These are phyloP conservation scores for Sicyos baderoa DNA, from an alignment of 306 rosid genomes.

Conservation along the genomic window DNA sequence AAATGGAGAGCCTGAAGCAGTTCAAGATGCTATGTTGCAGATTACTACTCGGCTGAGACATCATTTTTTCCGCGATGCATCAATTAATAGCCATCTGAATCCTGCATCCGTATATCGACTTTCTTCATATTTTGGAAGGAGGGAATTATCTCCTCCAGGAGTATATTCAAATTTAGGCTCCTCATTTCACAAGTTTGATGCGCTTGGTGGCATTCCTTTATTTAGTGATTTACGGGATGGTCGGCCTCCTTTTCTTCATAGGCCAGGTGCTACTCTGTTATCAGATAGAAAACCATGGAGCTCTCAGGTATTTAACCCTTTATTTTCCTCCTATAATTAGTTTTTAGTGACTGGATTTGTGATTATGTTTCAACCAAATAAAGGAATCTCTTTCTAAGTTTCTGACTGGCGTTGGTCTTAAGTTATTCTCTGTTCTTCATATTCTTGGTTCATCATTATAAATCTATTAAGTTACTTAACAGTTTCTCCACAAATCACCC, in stretches of 20 bases:
- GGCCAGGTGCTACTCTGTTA: slow-evolving; percentile 48
- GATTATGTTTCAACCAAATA: slow-evolving; percentile 13
- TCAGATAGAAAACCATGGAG: slow-evolving; percentile 87
- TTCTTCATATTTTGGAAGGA: slow-evolving; percentile 65
- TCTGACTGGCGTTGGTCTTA: background rate
- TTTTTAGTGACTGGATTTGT: slow-evolving; percentile 12
- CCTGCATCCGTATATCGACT: slow-evolving; percentile 56
- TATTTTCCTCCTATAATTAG: background rate
- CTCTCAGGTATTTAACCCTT: slow-evolving; percentile 53
- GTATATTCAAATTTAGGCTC: slow-evolving; percentile 64
- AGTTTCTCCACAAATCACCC: background rate
- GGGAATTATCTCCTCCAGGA: slow-evolving; percentile 80
- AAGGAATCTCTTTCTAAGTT: background rate
- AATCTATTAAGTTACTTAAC: background rate
- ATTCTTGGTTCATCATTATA: background rate
- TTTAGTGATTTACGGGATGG: slow-evolving; percentile 60
- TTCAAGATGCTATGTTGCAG: slow-evolving; percentile 80
- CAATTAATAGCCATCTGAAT: slow-evolving; percentile 56
- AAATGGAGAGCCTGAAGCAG: slow-evolving; percentile 82
- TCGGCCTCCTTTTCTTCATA: slow-evolving; percentile 52
- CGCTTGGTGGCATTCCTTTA: slow-evolving; percentile 25
- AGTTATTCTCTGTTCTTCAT: background rate
- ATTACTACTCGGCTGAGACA: slow-evolving; percentile 73
- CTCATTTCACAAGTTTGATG: slow-evolving; percentile 43
- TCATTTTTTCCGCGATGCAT: slow-evolving; percentile 64